Percentiles rank a stretch among this genome's conserved stretches.
phyloP scores from a whole-genome alignment of 2,329 filamentous ascomycete genomes.

The Ophiocordyceps robertsii region DNA sequence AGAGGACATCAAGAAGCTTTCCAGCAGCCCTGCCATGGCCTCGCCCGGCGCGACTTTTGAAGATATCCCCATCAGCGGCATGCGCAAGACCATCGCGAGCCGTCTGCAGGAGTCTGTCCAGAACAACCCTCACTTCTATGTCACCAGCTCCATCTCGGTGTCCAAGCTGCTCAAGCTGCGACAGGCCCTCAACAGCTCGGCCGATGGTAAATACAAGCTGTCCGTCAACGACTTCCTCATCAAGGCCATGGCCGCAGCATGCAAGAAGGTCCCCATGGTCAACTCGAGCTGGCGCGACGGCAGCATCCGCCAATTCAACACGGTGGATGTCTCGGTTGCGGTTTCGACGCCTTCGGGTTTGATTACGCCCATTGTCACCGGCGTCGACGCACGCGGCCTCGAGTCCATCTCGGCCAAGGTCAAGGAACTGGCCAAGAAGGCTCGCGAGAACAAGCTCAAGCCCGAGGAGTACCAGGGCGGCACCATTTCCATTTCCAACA shows the following conservation, averaged over 20 bases:
- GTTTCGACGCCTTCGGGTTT: conserved; percentile 87
- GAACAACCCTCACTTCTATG: conserved; percentile 97
- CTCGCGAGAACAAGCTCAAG: conserved; percentile 95
- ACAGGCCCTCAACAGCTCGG: conserved; percentile 75
- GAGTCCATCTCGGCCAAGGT: conserved; percentile 77
- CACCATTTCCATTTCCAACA: conserved; percentile 98
- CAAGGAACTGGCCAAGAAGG: conserved; percentile 95
- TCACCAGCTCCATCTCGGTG: conserved; percentile 82
- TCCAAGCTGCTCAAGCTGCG: conserved; percentile 93
- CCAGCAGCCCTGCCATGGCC: conserved; percentile 40
- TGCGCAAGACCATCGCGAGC: conserved; percentile 96
- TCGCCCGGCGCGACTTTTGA: conserved; percentile 57
- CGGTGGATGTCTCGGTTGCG: conserved; percentile 88
- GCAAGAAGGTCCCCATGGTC: conserved; percentile 85
- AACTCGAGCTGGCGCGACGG: conserved; percentile 93
- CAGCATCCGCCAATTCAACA: conserved; percentile 84
- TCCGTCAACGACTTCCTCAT: conserved; percentile 99
- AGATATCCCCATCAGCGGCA: conserved; percentile 73
- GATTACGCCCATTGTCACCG: conserved; percentile 94
- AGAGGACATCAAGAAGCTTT: conserved; percentile 82
- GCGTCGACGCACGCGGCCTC: conserved; percentile 75
- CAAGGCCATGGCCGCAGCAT: conserved; percentile 84
- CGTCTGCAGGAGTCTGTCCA: conserved; percentile 78
- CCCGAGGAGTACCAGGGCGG: conserved; percentile 98
- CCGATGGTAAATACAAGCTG: conserved; percentile 93